Conservation (phyloP, 2,329 filamentous ascomycete genomes). For the Rhexocercosporidium sp. region DNA sequence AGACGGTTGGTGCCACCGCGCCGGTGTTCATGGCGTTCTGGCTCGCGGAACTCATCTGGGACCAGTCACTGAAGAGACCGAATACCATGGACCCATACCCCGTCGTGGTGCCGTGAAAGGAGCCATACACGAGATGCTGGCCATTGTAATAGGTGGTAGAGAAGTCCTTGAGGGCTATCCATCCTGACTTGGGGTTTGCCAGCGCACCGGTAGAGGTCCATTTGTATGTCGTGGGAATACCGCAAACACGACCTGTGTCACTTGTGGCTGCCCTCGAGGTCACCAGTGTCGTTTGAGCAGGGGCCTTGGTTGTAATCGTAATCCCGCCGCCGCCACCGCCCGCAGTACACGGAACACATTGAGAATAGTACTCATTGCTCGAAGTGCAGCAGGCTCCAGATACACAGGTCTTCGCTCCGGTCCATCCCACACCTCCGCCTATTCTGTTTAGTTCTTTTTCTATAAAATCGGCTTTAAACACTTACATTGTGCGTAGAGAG, state of each 20-base stretch:
- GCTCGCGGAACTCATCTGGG: conserved; percentile 53
- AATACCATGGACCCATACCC: conserved; percentile 65
- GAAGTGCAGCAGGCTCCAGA: conserved; percentile 13
- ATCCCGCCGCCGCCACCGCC: not conserved
- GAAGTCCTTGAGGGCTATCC: conserved; percentile 68
- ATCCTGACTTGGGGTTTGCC: conserved; percentile 57
- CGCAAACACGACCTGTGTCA: conserved; percentile 47
- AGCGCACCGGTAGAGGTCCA: conserved; percentile 60
- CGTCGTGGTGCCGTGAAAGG: conserved; percentile 49
- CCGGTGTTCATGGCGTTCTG: conserved; percentile 56
- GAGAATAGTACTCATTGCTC: conserved; percentile 6
- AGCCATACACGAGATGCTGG: conserved; percentile 65
- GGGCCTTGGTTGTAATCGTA: not conserved
- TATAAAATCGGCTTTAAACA: not conserved
- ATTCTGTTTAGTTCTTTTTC: not conserved
- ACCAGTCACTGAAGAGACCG: conserved; percentile 57
- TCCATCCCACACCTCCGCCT: conserved; percentile 9
- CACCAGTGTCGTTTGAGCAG: not conserved
- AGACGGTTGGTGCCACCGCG: conserved; percentile 65
- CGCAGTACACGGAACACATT: conserved; percentile 7
- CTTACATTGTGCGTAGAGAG: conserved; percentile 8
- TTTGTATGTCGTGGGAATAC: conserved; percentile 58
- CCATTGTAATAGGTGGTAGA: conserved; percentile 59
- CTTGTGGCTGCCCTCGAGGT: not conserved
- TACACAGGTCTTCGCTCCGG: conserved; percentile 1